Percentiles rank a stretch among this genome's conserved stretches.
These are phyloP conservation scores for Fusarium staphyleae DNA, from an alignment of 2,329 filamentous ascomycete species.

Conservation along the genomic window DNA sequence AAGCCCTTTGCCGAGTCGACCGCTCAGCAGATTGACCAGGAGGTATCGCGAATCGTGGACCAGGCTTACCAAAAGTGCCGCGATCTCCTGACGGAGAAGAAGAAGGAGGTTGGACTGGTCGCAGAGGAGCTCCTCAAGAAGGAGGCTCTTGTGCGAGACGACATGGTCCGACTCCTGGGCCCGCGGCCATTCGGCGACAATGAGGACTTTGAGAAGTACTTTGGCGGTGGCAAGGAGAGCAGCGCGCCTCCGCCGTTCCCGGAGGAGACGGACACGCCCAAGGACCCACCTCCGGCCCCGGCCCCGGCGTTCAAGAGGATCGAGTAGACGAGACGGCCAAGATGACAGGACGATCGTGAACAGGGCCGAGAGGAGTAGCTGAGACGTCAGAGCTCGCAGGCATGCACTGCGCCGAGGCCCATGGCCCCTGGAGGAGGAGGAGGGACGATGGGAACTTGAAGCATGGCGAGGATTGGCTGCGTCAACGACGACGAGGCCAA, in stretches of 20 bases:
- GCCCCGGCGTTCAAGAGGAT: constrained; percentile 49
- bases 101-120: constrained; percentile 84
- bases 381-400: background rate
- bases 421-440: constrained; percentile 17
- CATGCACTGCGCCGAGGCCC: constrained; percentile 1
- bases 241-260: constrained; percentile 66
- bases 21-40: constrained; percentile 87
- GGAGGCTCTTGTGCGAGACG: constrained; percentile 89
- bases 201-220: constrained; percentile 95
- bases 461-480: constrained; percentile 33
- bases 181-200: constrained; percentile 82
- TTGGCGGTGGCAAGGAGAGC: constrained; percentile 67
- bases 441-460: constrained; percentile 34
- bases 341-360: constrained; percentile 3
- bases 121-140: constrained; percentile 92
- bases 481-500: constrained; percentile 12
- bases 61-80: constrained; percentile 92
- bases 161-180: constrained; percentile 88
- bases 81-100: constrained; percentile 82
- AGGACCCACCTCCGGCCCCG: constrained; percentile 46
- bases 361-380: constrained; percentile 1
- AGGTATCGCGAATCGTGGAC: constrained; percentile 91
- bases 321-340: constrained; percentile 31
- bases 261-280: constrained; percentile 51
- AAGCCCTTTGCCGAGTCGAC: constrained; percentile 98